Evolutionary conservation across 2,329 filamentous ascomycete genomes (phyloP).

Genomic region (Calonectria henricotiae): DNA sequence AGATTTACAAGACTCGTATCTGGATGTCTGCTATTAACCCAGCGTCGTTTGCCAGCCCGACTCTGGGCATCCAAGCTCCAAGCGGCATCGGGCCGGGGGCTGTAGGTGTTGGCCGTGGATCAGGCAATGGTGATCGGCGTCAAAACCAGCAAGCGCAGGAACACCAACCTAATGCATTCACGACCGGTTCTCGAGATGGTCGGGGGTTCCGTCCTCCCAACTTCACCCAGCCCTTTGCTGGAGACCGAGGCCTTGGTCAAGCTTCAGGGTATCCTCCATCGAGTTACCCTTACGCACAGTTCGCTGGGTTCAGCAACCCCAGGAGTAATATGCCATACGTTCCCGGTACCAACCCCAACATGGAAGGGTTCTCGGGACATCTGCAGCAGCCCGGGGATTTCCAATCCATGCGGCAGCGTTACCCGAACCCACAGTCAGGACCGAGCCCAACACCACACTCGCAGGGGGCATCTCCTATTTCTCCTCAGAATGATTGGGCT

Average conservation of each 20-base stretch:
- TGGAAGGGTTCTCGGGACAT: conserved; percentile 54
- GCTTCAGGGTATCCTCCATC: conserved; percentile 57
- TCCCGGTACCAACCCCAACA: conserved; percentile 50
- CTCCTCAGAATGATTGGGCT: conserved; percentile 73
- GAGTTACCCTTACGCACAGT: conserved; percentile 58
- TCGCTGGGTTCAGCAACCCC: conserved; percentile 56
- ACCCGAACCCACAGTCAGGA: conserved; percentile 61
- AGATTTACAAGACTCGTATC: conserved; percentile 99
- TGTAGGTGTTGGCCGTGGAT: conserved; percentile 71
- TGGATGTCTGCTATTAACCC: conserved; percentile 99
- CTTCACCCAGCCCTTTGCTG: conserved; percentile 62
- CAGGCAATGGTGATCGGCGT: conserved; percentile 64
- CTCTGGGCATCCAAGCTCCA: conserved; percentile 79
- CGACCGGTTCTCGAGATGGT: conserved; percentile 57
- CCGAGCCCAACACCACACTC: conserved; percentile 57
- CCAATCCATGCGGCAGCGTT: conserved; percentile 65
- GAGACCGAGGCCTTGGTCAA: conserved; percentile 62
- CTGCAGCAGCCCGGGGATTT: conserved; percentile 63
- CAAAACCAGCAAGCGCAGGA: conserved; percentile 63
- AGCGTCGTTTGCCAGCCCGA: conserved; percentile 90
- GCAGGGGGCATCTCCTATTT: conserved; percentile 62
- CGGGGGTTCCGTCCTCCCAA: conserved; percentile 63
- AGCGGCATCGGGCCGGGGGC: conserved; percentile 78
- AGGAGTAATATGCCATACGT: conserved; percentile 54
- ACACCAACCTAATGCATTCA: conserved; percentile 58